A percentile compares a stretch with the other conserved stretches of the same genome.
Conservation (phyloP, 495 filamentous ascomycete species). For the Oidiodendron maius region DNA sequence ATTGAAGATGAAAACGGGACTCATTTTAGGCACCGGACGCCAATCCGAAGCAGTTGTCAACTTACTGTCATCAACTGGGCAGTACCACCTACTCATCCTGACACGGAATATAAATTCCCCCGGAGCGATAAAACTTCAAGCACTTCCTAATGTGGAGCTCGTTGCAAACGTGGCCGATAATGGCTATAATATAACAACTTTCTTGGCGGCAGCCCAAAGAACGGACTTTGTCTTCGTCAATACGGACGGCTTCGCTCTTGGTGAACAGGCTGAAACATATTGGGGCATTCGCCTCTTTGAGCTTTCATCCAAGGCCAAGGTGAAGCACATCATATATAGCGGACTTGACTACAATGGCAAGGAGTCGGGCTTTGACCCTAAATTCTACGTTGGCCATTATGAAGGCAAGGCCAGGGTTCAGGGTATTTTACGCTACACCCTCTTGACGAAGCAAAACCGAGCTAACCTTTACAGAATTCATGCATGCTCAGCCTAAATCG, state of each 20-base stretch:
- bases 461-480: slow-evolving; percentile 17
- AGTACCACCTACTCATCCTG: slow-evolving; percentile 20
- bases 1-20: too few species aligned
- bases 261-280: slow-evolving; percentile 33
- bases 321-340: slow-evolving; percentile 34
- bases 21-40: too few species aligned
- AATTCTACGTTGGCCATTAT: slow-evolving; percentile 31
- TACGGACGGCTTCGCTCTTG: slow-evolving; percentile 30
- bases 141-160: slow-evolving; percentile 28
- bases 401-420: slow-evolving; percentile 34
- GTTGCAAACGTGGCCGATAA: slow-evolving; percentile 25
- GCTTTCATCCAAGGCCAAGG: slow-evolving; percentile 26
- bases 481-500: slow-evolving; percentile 20
- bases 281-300: slow-evolving; percentile 37
- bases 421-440: too few species aligned
- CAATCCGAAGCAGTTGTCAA: too few species aligned
- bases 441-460: too few species aligned
- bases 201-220: background rate
- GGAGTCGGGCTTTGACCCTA: slow-evolving; percentile 25
- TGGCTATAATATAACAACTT: background rate
- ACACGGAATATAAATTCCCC: slow-evolving; percentile 34
- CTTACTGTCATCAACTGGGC: background rate
- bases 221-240: slow-evolving; percentile 32
- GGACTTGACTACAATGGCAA: slow-evolving; percentile 26
- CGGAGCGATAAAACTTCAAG: slow-evolving; percentile 31